A percentile compares a stretch with the other conserved stretches of the same genome.
Conservation (phyloP, 495 filamentous ascomycete species). For the Choiromyces venosus region DNA sequence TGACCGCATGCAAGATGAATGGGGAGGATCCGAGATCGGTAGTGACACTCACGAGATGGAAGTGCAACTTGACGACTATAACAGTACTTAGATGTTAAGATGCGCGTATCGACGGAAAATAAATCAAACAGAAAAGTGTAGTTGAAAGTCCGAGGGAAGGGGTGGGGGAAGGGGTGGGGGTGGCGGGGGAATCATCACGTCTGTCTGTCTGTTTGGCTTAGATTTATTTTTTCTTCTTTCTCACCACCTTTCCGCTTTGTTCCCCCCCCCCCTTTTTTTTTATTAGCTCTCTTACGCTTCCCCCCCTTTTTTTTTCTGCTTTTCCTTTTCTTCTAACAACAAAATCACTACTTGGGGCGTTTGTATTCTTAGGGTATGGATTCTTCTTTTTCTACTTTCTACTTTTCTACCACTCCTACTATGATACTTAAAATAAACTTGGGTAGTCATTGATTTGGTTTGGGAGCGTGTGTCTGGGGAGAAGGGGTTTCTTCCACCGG, state of each 20-base stretch:
- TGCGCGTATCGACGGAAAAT: not conserved
- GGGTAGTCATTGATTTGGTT: not conserved
- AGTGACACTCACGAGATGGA: conserved; percentile 41
- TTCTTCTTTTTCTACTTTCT: conserved; percentile 20
- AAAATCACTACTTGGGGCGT: conserved; percentile 19
- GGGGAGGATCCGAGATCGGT: conserved; percentile 39
- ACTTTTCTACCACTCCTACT: no score
- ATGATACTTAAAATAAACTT: not conserved
- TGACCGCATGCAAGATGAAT: conserved; percentile 41
- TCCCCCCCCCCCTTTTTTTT: conserved; percentile 7
- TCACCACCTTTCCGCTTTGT: no score
- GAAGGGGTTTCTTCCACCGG: no score
- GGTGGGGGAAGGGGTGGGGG: conserved; percentile 13
- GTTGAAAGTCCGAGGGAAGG: conserved; percentile 5
- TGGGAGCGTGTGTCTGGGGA: no score
- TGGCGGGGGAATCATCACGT: not conserved
- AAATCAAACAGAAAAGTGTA: not conserved
- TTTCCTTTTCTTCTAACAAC: not conserved
- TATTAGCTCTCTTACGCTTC: no score
- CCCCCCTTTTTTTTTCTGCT: conserved; percentile 3
- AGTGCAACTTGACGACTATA: conserved; percentile 37
- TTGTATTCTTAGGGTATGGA: conserved; percentile 38
- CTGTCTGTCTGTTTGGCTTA: conserved; percentile 29
- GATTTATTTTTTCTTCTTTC: conserved; percentile 28
- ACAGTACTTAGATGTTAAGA: conserved; percentile 27